Conservation (phyloP, 306 rosid species). For the Morella rubra region DNA sequence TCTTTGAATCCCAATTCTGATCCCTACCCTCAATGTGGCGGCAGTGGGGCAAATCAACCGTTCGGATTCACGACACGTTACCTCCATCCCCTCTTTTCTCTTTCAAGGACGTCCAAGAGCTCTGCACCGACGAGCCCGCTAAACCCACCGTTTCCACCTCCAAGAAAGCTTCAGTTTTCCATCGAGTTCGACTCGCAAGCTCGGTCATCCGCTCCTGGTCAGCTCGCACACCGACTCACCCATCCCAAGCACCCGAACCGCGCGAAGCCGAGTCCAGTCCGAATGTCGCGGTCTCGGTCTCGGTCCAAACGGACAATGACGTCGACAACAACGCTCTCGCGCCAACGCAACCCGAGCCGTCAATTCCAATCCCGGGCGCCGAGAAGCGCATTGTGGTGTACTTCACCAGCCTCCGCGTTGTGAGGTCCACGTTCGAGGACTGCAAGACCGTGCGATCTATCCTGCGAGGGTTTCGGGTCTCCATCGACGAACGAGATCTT, state of each 20-base stretch:
- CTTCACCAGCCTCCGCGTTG: conserved; percentile 91
- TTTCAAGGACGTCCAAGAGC: conserved; percentile 77
- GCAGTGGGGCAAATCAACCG: conserved; percentile 72
- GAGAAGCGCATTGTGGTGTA: conserved; percentile 78
- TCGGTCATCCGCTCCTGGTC: conserved; percentile 46
- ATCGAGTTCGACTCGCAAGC: conserved; percentile 76
- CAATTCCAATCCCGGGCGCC: conserved; percentile 40
- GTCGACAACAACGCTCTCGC: neutral
- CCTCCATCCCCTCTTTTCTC: conserved; percentile 63
- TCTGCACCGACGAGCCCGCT: conserved; percentile 56
- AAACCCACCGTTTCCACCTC: conserved; percentile 29
- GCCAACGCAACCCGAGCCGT: conserved; percentile 22
- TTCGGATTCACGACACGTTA: conserved; percentile 50
- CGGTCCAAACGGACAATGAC: conserved; percentile 27
- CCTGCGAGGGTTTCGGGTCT: conserved; percentile 64
- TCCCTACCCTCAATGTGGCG: conserved; percentile 74
- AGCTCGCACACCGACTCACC: conserved; percentile 27
- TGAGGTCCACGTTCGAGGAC: conserved; percentile 73
- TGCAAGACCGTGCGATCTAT: conserved; percentile 76
- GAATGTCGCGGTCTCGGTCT: neutral
- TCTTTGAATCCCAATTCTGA: neutral
- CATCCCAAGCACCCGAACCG: conserved; percentile 26
- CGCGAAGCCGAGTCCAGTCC: conserved; percentile 10
- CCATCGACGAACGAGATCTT: conserved; percentile 83
- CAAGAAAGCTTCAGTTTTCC: conserved; percentile 60